These are phyloP conservation scores for Hyparrhenia diplandra DNA, from an alignment of 176 grass and related monocot species.

Conservation along the genomic window DNA sequence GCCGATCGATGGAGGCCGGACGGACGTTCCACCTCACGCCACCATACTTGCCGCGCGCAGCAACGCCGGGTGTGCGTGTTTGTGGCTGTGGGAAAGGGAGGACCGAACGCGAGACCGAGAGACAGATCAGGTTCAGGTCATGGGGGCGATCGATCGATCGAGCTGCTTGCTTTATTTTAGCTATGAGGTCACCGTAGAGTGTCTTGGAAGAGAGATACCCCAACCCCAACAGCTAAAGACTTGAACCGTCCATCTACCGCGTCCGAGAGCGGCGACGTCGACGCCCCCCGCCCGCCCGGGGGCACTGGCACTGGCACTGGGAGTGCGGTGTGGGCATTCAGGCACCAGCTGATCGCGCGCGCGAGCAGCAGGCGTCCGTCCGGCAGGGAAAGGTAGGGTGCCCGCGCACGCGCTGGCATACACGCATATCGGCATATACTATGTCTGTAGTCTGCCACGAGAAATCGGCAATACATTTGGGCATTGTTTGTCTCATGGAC, in stretches of 20 bases:
- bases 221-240: conserved; percentile 60
- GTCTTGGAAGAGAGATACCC: conserved; percentile 74
- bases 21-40: conserved; percentile 71
- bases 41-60: not conserved
- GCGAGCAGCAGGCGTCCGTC: no score
- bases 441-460: no score
- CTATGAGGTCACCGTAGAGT: conserved; percentile 79
- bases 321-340: no score
- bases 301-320: no score
- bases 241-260: conserved; percentile 42
- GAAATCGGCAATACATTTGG: no score
- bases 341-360: no score
- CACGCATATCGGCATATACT: no score
- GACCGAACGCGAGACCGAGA: not conserved
- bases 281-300: not conserved
- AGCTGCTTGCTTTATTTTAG: not conserved
- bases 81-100: not conserved
- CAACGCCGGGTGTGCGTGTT: not conserved
- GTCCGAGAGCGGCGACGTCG: not conserved
- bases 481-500: no score
- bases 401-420: no score
- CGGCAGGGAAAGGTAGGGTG: no score
- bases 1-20: no score
- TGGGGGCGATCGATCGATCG: no score
- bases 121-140: not conserved